These are phyloP conservation scores for Endothia cerciana DNA, from an alignment of 2,329 filamentous ascomycete species.

Conservation along the genomic window DNA sequence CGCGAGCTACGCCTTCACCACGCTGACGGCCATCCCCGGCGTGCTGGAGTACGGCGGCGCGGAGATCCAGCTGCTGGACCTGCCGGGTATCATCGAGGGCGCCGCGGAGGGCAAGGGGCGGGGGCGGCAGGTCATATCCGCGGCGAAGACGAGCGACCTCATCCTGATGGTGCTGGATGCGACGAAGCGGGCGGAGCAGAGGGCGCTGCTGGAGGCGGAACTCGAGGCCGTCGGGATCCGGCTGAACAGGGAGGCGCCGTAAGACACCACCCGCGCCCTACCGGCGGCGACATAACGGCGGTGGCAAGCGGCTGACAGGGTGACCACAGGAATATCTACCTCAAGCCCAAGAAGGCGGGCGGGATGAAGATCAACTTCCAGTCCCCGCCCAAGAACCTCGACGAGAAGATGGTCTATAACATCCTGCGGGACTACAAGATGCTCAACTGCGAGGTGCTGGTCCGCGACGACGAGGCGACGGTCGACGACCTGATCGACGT, in stretches of 20 bases:
- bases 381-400: slow-evolving; percentile 82
- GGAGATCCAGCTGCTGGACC: slow-evolving; percentile 96
- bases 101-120: slow-evolving; percentile 94
- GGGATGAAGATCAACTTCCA: slow-evolving; percentile 99
- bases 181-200: slow-evolving; percentile 93
- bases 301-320: slow-evolving; percentile 17
- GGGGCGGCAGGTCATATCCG: slow-evolving; percentile 94
- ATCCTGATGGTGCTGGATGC: slow-evolving; percentile 97
- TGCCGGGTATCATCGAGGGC: slow-evolving; percentile 97
- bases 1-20: slow-evolving; percentile 96
- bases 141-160: slow-evolving; percentile 96
- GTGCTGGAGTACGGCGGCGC: slow-evolving; percentile 97
- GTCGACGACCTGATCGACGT: slow-evolving; percentile 99
- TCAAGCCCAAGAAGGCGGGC: slow-evolving; percentile 93
- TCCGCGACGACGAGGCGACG: slow-evolving; percentile 92
- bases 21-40: slow-evolving; percentile 93
- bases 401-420: slow-evolving; percentile 98
- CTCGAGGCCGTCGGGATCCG: slow-evolving; percentile 94
- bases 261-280: slow-evolving; percentile 40
- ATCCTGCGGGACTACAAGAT: slow-evolving; percentile 99
- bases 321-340: slow-evolving; percentile 80
- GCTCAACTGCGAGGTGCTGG: slow-evolving; percentile 92
- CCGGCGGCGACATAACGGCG: neutral
- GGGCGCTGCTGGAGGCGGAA: slow-evolving; percentile 86
- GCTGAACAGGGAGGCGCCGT: slow-evolving; percentile 89